Conservation (phyloP, 306 rosid genomes). For the Lagenaria siceraria region DNA sequence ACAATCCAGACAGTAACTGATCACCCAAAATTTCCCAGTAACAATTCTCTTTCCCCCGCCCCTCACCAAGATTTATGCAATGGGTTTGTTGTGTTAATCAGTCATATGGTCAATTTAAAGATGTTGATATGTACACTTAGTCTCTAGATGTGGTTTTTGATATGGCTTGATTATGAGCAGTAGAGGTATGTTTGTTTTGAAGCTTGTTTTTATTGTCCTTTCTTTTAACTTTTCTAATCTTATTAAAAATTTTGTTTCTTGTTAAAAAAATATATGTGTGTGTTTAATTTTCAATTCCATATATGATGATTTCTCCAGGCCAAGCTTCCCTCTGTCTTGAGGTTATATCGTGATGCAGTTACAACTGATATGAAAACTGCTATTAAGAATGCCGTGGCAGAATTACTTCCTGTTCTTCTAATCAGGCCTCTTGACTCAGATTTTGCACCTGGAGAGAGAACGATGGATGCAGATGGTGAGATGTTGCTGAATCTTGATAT, state of each 20-base stretch:
- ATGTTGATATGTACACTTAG: not conserved
- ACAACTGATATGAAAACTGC: conserved; percentile 95
- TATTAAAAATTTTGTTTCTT: not conserved
- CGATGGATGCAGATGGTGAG: conserved; percentile 81
- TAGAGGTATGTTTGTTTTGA: not conserved
- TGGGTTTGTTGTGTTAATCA: not conserved
- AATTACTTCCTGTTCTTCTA: conserved; percentile 80
- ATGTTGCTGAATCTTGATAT: conserved; percentile 5
- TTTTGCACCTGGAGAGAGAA: conserved; percentile 65
- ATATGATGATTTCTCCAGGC: conserved; percentile 43
- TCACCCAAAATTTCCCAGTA: not conserved
- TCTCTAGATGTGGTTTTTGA: not conserved
- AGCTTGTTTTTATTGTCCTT: not conserved
- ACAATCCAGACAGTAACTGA: not conserved
- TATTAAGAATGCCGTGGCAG: conserved; percentile 88
- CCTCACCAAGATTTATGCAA: not conserved
- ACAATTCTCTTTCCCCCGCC: not conserved
- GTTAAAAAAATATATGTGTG: not conserved
- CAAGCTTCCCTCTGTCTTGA: conserved; percentile 84
- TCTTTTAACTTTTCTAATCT: not conserved
- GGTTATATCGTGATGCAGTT: conserved; percentile 86
- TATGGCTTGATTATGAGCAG: not conserved
- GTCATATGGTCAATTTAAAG: not conserved
- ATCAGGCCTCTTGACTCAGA: conserved; percentile 65
- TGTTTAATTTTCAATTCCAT: not conserved